Evolutionary conservation across 139 green algal species (phyloP), one percentile per base, ranked within the genome.

Genomic region (Desmodesmus armatus): DNA sequence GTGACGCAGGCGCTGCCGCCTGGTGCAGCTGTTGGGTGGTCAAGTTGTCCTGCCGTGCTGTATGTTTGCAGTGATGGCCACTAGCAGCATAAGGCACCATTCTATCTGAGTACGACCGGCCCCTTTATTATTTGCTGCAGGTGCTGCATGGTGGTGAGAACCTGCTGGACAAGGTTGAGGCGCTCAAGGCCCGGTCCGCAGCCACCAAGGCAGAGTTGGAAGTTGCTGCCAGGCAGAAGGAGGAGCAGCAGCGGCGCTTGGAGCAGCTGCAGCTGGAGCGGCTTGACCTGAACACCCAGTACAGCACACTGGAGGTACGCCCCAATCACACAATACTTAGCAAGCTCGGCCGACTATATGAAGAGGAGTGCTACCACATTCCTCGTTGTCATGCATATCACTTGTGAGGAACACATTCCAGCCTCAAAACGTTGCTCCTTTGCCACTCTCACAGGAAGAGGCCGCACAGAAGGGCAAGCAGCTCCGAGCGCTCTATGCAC

Each of bases 401-500:
- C n/a, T n/a, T n/a, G n/a, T n/a, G n/a, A n/a, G n/a, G n/a, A n/a
- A n/a, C n/a, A n/a, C n/a, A n/a, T n/a, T n/a, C n/a, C n/a, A n/a
- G n/a, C n/a, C n/a, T 27, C 51, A 62, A 62, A 17, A 13, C 17
- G 51, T 62, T 62, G 51, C 51, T 13, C 51, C 15, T n/a, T 31
- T 77, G 33, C 65, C 3, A 3, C 9, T n/a, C n/a, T n/a, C n/a
- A 31, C 71, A 87, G 82, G 83, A 83, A 19, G 83, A 88, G 74
- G 62, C 84, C 29, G 51, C 66, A 1, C 84, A 92, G 53, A 94
- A 95, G 83, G 89, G 82, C 49, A 80, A 87, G 84, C 92, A 93
- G 88, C 87, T 96, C 67, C 94, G 94, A 69, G 92, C 91, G 69
- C 85, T 95, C 84, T 94, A 92, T 77, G 87, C 89, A 27, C 92